Evolutionary conservation across 805 yeast species (phyloP).

Genomic region (Priceomyces castillae): DNA sequence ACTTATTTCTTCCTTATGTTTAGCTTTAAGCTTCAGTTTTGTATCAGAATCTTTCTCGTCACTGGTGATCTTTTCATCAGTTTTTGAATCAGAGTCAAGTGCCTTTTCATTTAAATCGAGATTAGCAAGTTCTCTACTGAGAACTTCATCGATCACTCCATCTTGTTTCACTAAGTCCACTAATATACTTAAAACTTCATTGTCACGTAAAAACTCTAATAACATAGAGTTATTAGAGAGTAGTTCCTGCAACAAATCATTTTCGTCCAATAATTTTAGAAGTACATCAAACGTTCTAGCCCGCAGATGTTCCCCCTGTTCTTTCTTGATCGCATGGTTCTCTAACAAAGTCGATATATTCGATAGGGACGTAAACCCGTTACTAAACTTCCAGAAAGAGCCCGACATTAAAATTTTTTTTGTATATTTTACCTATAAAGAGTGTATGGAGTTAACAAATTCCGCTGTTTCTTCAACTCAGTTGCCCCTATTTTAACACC

Average conservation of each 20-base stretch:
- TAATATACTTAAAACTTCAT: slow-evolving; percentile 32
- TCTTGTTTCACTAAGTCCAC: slow-evolving; percentile 39
- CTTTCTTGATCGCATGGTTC: slow-evolving; percentile 23
- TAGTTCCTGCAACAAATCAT: slow-evolving; percentile 42
- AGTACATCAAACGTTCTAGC: slow-evolving; percentile 24
- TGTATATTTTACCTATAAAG: not conserved
- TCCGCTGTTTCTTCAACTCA: not conserved
- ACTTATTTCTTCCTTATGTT: slow-evolving; percentile 1
- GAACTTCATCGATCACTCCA: slow-evolving; percentile 16
- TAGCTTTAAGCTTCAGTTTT: slow-evolving; percentile 1
- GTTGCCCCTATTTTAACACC: slow-evolving; percentile 2
- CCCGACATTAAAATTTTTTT: slow-evolving; percentile 35
- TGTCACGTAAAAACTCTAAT: slow-evolving; percentile 41
- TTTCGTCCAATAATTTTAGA: slow-evolving; percentile 39
- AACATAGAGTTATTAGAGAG: slow-evolving; percentile 41
- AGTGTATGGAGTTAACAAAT: slow-evolving; percentile 3
- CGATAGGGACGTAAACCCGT: slow-evolving; percentile 43
- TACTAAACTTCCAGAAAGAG: slow-evolving; percentile 47
- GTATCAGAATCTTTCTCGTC: slow-evolving; percentile 4
- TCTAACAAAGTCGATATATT: slow-evolving; percentile 41
- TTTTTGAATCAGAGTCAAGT: slow-evolving; percentile 1
- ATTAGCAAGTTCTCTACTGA: slow-evolving; percentile 15
- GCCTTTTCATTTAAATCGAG: slow-evolving; percentile 7
- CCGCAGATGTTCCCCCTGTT: slow-evolving; percentile 15
- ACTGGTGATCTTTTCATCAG: not conserved